A percentile compares a stretch with the other conserved stretches of the same genome.
These are phyloP conservation scores for Podila epicladia DNA, from an alignment of 192 early-diverging fungal species.

Conservation along the genomic window DNA sequence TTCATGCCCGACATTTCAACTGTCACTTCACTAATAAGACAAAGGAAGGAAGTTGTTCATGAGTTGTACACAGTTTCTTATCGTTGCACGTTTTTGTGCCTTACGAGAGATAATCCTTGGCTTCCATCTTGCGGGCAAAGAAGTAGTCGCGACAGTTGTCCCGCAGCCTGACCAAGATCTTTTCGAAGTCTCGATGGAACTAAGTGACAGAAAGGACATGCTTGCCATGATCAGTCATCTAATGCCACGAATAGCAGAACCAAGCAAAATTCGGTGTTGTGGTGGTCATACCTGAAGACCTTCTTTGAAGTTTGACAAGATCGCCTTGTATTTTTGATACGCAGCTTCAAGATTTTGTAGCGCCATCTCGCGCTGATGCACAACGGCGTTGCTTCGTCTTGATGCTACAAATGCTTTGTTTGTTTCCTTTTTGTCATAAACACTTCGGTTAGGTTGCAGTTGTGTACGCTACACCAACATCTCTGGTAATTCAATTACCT, in stretches of 20 bases:
- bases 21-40: slow-evolving; percentile 26
- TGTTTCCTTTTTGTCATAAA: slow-evolving; percentile 50
- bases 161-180: slow-evolving; percentile 67
- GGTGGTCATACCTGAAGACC: slow-evolving; percentile 69
- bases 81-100: background rate
- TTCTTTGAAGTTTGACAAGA: slow-evolving; percentile 79
- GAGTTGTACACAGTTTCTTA: background rate
- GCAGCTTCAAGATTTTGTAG: slow-evolving; percentile 81
- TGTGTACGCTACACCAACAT: no score
- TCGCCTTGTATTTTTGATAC: slow-evolving; percentile 78
- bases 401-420: slow-evolving; percentile 75
- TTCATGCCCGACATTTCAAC: slow-evolving; percentile 24
- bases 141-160: slow-evolving; percentile 76
- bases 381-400: slow-evolving; percentile 62
- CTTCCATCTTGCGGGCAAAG: slow-evolving; percentile 74
- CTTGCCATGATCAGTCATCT: background rate
- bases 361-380: slow-evolving; percentile 78
- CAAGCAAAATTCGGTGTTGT: no score
- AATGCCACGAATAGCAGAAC: background rate
- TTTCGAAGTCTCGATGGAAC: slow-evolving; percentile 64
- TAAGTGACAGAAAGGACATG: background rate
- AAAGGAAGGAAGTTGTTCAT: background rate
- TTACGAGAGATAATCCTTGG: slow-evolving; percentile 61
- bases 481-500: slow-evolving; percentile 9
- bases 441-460: no score